Evolutionary conservation across 192 early-diverging fungal species (phyloP), one percentile per base, ranked within the genome.

Genomic region (Backusella macrospora): DNA sequence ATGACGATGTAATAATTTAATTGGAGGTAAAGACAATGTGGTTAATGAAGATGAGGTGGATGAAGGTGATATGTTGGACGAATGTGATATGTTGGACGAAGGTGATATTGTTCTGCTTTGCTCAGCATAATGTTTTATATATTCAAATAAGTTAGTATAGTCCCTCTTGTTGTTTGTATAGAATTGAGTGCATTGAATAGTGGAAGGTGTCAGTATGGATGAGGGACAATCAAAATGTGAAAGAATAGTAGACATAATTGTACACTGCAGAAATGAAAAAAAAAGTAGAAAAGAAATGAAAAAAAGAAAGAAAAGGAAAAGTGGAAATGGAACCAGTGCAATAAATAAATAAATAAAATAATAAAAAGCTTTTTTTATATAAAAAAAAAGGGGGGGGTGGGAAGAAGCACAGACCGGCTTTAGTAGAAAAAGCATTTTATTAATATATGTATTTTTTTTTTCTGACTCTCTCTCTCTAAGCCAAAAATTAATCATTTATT

Each of bases 161-260:
- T 34, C 29, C 29, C n/a, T n/a, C n/a, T n/a, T 39, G 14, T 62
- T 55, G 5, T 59, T 40, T 40, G 29, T 49, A 15, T 73, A 73
- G 37, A 73, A 73, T 49, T 38, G 21, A 14, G 72, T 73, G 39
- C 72, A 73, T 66, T 73, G 45, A 23, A 73, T 73, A 5, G 64
- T 48, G 16, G 64, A 49, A 23, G 47, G 42, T 44, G 62, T 64
- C 16, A 73, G 44, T 39, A 44, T 55, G 0, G 72, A 73, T n/a
- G 65, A 66, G 15, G 45, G 69, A 34, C 34, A 62, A 44, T 59
- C 29, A 13, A 44, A 70, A 16, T 44, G 42, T 16, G 29, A 37
- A 14, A 66, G 18, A 40, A 43, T 39, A 43, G 65, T 42, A n/a
- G 65, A 66, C 65, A 66, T 65, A n/a, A 39, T 65, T 49, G 14